A percentile compares a stretch with the other conserved stretches of the same genome.
Evolutionary conservation across 78 protist species (phyloP).

Genomic region (Chrysochromulina parva): DNA sequence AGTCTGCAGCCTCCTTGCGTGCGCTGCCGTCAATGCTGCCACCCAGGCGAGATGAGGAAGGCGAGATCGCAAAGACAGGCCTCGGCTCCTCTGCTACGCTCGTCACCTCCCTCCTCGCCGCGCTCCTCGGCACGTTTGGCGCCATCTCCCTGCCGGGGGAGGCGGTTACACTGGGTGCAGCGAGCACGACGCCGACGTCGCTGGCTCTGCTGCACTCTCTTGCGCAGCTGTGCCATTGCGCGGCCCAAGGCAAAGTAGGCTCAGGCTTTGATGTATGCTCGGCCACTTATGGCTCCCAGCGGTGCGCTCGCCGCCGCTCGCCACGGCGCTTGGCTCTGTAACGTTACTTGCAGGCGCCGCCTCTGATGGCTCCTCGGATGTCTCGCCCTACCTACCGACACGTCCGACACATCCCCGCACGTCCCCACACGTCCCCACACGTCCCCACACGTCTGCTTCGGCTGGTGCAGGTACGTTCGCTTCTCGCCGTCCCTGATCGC

Average conservation of each 20-base stretch:
- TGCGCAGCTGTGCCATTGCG: slow-evolving; percentile 80
- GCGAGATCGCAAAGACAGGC: slow-evolving; percentile 80
- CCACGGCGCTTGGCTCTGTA: not conserved
- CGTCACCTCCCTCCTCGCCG: slow-evolving; percentile 35
- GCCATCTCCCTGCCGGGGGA: not conserved
- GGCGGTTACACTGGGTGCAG: too few species aligned
- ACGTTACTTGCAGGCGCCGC: too few species aligned
- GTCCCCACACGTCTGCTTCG: too few species aligned
- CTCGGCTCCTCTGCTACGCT: slow-evolving; percentile 82
- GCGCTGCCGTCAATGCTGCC: slow-evolving; percentile 55
- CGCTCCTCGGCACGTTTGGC: slow-evolving; percentile 17
- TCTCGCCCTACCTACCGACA: too few species aligned
- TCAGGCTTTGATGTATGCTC: slow-evolving; percentile 84
- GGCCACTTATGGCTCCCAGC: slow-evolving; percentile 74
- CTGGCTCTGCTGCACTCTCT: slow-evolving; percentile 56
- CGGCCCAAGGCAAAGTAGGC: slow-evolving; percentile 85
- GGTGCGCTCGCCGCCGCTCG: slow-evolving; percentile 64
- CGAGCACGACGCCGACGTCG: too few species aligned
- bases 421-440: too few species aligned
- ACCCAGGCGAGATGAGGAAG: not conserved
- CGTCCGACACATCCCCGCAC: too few species aligned
- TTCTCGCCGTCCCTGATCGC: too few species aligned
- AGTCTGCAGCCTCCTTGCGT: slow-evolving; percentile 32
- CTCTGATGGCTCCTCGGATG: too few species aligned
- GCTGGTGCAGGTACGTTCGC: too few species aligned